A percentile compares a stretch with the other conserved stretches of the same genome.
These are phyloP conservation scores for Aegilops speltoides DNA, from an alignment of 176 grass and related monocot genomes.

Conservation along the genomic window DNA sequence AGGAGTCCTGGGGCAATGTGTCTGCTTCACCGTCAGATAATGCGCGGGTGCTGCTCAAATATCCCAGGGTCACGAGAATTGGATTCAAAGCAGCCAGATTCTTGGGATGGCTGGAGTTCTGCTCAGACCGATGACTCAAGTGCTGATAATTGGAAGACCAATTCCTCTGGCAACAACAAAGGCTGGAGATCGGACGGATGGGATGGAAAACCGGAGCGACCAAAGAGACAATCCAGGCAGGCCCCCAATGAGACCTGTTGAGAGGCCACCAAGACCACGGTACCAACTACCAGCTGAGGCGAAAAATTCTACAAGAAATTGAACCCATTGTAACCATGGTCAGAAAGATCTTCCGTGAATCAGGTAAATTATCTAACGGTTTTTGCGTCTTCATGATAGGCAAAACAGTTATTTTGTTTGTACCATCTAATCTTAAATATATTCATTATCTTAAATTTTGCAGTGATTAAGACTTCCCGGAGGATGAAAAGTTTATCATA, in stretches of 20 bases:
- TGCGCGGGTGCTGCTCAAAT: slow-evolving; percentile 16
- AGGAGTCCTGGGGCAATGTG: neutral
- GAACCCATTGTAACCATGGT: slow-evolving; percentile 52
- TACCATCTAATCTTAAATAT: neutral
- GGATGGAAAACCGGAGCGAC: slow-evolving; percentile 45
- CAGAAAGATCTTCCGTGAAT: slow-evolving; percentile 66
- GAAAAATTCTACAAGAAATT: slow-evolving; percentile 62
- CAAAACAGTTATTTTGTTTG: slow-evolving; percentile 1
- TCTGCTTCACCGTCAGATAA: slow-evolving; percentile 10
- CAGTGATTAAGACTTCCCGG: slow-evolving; percentile 54
- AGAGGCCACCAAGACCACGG: slow-evolving; percentile 43
- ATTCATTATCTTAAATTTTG: slow-evolving; percentile 23
- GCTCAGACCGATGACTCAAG: neutral
- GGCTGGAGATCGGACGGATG: slow-evolving; percentile 67
- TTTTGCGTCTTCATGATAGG: neutral
- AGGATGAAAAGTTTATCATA: slow-evolving; percentile 72
- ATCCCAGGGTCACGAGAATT: slow-evolving; percentile 18
- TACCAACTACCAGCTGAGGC: slow-evolving; percentile 68
- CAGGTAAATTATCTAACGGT: slow-evolving; percentile 49
- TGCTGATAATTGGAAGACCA: slow-evolving; percentile 32
- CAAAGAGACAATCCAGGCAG: slow-evolving; percentile 46
- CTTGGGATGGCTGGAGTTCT: slow-evolving; percentile 32
- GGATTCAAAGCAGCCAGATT: slow-evolving; percentile 40
- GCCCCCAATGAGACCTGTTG: slow-evolving; percentile 31
- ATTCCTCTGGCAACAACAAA: slow-evolving; percentile 17